These are phyloP conservation scores for Petunia hybrid DNA, from an alignment of 305 asterid genomes.

Conservation along the genomic window DNA sequence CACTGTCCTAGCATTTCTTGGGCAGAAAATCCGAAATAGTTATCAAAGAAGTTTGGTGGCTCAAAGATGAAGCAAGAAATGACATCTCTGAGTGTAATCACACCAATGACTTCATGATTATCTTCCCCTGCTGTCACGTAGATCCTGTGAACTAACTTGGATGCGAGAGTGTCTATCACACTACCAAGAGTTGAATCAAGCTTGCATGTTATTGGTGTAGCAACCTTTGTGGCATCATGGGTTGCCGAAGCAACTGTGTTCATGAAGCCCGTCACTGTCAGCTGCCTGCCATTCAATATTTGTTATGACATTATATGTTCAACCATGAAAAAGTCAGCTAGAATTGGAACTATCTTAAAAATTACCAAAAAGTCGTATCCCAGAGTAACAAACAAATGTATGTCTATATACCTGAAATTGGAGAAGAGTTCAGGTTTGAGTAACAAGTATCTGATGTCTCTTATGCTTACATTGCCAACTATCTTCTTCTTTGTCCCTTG, in stretches of 20 bases:
- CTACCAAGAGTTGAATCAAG: slow-evolving; percentile 43
- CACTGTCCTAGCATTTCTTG: slow-evolving; percentile 31
- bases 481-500: slow-evolving; percentile 63
- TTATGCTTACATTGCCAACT: slow-evolving; percentile 77
- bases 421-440: slow-evolving; percentile 79
- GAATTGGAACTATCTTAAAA: neutral
- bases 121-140: slow-evolving; percentile 39
- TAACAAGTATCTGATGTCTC: slow-evolving; percentile 82
- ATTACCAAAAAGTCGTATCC: neutral
- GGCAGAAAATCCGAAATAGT: slow-evolving; percentile 34
- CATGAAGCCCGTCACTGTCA: slow-evolving; percentile 72
- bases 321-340: neutral
- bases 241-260: slow-evolving; percentile 51
- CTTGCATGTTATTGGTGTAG: slow-evolving; percentile 76
- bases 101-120: slow-evolving; percentile 36
- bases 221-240: slow-evolving; percentile 47
- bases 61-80: slow-evolving; percentile 52
- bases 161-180: slow-evolving; percentile 44
- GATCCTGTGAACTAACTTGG: slow-evolving; percentile 48
- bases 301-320: neutral
- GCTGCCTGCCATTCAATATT: slow-evolving; percentile 54
- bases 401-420: slow-evolving; percentile 61
- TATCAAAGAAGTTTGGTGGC: slow-evolving; percentile 46
- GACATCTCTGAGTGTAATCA: slow-evolving; percentile 47
- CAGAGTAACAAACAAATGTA: neutral